Base-by-base conservation (phyloP, 768 basidiomycete species). In the Mycena capillaripes region DNA sequence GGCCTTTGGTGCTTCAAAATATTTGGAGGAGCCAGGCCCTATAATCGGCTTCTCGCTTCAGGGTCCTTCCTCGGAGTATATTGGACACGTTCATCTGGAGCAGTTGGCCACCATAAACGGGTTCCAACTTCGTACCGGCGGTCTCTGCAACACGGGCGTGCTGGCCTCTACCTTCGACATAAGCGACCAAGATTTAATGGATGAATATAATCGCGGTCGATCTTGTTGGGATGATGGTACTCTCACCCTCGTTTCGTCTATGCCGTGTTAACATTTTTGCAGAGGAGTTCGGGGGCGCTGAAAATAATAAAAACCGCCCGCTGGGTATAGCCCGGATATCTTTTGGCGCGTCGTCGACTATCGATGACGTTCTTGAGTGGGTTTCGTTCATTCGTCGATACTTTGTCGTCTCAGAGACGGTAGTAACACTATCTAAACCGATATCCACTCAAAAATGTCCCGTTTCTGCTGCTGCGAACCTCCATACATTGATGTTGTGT, bases 211-310 rank as follows among this genome's bases (percentile, higher is more conserved):
- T 25, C 16, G 71, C 46, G 75, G 75, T 29, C 62, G 72, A 55
- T 61, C 71, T 46, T 76, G 75, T 30, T 72, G 75, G 69, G 75
- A 76, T 58, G 75, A 76, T 64, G 68, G 74, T 75, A 56, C 38
- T 44, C 30, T 29, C 40, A n/a, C 38, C 32, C 8, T 52, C 0
- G 17, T 57, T 4, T 12, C 12, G 36, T 17, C 48, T 19, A 30
- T 7, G 5, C 9, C 27, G n/a, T 36, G 32, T 56, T 61, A 27
- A 68, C 50, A 23, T 21, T 14, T 58, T 46, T 42, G 34, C 46
- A 75, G 74, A 76, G 44, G 75, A 76, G 55, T 76, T 76, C 27
- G 48, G 59, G 21, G 64, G 69, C 14, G 36, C 29, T 14, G 65
- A 34, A 10, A 59, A 57, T 27, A 19, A 57, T 32, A n/a, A 16